Conservation (phyloP, 2,329 filamentous ascomycete genomes). For the Hypoxylon sp. region DNA sequence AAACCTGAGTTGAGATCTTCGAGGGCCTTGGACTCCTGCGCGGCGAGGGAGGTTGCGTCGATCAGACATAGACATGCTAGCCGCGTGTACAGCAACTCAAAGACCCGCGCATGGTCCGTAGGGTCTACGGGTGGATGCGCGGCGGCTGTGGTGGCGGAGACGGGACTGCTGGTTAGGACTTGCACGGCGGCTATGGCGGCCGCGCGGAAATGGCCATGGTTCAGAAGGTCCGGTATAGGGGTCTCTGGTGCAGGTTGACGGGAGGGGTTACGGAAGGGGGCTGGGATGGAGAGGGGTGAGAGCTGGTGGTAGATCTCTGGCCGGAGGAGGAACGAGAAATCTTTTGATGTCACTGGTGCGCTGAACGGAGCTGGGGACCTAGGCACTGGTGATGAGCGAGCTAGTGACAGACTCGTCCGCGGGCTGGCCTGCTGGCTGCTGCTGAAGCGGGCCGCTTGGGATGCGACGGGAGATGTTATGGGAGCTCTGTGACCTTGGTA, state of each 20-base stretch:
- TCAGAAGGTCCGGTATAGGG: slow-evolving; percentile 75
- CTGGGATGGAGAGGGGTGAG: slow-evolving; percentile 70
- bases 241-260: slow-evolving; percentile 73
- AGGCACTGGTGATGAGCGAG: slow-evolving; percentile 40
- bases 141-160: slow-evolving; percentile 53
- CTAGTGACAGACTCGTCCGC: slow-evolving; percentile 41
- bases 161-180: slow-evolving; percentile 65
- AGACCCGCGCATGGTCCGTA: slow-evolving; percentile 74
- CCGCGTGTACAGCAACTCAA: slow-evolving; percentile 82
- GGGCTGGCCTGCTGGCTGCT: slow-evolving; percentile 45
- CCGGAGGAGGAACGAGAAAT: slow-evolving; percentile 84
- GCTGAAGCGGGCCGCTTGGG: slow-evolving; percentile 49
- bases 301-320: slow-evolving; percentile 87
- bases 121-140: slow-evolving; percentile 57
- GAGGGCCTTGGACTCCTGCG: slow-evolving; percentile 73
- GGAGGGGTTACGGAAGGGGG: slow-evolving; percentile 76
- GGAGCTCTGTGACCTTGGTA: slow-evolving; percentile 44
- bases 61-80: slow-evolving; percentile 86
- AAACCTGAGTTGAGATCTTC: slow-evolving; percentile 70
- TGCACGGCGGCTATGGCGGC: slow-evolving; percentile 78
- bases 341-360: slow-evolving; percentile 64
- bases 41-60: slow-evolving; percentile 76
- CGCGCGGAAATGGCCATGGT: slow-evolving; percentile 81
- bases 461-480: slow-evolving; percentile 41
- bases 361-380: slow-evolving; percentile 51